Base-by-base conservation (phyloP, 177 flowering plant genomes). In the Vitis hybrid region DNA sequence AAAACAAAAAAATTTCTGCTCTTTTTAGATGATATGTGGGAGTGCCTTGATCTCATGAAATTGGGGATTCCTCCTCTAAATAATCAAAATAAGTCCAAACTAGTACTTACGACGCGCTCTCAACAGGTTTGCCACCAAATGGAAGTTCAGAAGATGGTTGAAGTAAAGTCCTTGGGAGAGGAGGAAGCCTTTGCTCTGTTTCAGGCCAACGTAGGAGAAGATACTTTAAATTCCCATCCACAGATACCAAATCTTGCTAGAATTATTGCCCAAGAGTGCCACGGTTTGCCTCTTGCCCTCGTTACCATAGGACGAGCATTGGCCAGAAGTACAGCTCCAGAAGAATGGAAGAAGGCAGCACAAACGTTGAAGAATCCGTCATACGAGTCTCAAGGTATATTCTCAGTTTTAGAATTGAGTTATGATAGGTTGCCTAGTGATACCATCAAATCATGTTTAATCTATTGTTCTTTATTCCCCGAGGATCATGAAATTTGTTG, bases 271-370 rank as follows among this genome's bases (percentile, higher is more conserved):
- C 13, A 59, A 48, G 60, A 73, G 39, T 80, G 83, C 22, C 8
- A 34, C 1, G 78, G 78, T 39, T 49, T 80, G 74, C 82, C 82
- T 0, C 77, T 79, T 13, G 73, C 75, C 2, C 76, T 76, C 4
- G 56, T 70, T 10, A 69, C 67, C 1, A 45, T 74, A 50, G 80
- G 69, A 20, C 71, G 68, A 5, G 45, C 77, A 12, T 71, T 79
- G 82, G 72, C 79, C 45, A 1, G 26, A 63, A 61, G 71, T 50
- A 59, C 68, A 16, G 34, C 74, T 68, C 16, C 59, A 55, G 7
- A 50, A 10, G 76, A 80, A 16, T 76, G 82, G 82, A 6, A 61
- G 13, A 59, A 34, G 20, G 70, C 71, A 3, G 29, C 65, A 22
- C 2, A 71, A 2, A 49, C 20, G 5, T 18, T 71, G 39, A 67